Evolutionary conservation across 257 asterid genomes (phyloP).

Genomic region (Scutellaria minor): DNA sequence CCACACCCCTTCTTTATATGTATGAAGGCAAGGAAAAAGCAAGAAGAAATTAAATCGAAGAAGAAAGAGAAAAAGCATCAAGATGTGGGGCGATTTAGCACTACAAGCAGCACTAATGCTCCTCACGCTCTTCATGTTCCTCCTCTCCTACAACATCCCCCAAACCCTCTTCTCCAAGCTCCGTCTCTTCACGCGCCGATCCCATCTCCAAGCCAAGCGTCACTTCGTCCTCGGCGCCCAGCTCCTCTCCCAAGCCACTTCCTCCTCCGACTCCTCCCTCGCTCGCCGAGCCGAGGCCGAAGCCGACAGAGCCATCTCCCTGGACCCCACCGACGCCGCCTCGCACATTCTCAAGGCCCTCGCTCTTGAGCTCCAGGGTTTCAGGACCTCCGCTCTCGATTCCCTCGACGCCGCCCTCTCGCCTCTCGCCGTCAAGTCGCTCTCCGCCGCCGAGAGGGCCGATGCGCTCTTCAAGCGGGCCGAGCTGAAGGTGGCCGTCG

Average conservation of each 20-base stretch:
- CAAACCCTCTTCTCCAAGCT: constrained; percentile 63
- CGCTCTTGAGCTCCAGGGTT: constrained; percentile 67
- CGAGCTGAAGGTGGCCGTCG: constrained; percentile 50
- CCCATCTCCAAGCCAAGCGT: constrained; percentile 64
- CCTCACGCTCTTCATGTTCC: constrained; percentile 44
- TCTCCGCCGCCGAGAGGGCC: constrained; percentile 57
- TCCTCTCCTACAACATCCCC: constrained; percentile 51
- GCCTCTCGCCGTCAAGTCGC: constrained; percentile 51
- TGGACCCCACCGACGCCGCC: constrained; percentile 70
- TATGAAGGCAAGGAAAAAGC: too few species aligned
- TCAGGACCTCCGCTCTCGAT: constrained; percentile 64
- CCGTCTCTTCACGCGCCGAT: constrained; percentile 45
- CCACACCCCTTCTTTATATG: too few species aligned
- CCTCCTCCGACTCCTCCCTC: constrained; percentile 37
- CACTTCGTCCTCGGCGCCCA: constrained; percentile 78
- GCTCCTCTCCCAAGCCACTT: constrained; percentile 60
- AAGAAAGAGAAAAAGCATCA: neutral
- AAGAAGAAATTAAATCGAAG: neutral
- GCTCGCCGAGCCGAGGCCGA: constrained; percentile 56
- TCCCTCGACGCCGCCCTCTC: constrained; percentile 72
- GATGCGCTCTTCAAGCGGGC: constrained; percentile 76
- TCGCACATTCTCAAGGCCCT: constrained; percentile 71
- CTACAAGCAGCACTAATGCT: constrained; percentile 52
- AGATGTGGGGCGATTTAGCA: constrained; percentile 61
- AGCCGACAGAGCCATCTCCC: constrained; percentile 64